Conservation (phyloP, 441 rosid species). For the Isatis lusitanica region DNA sequence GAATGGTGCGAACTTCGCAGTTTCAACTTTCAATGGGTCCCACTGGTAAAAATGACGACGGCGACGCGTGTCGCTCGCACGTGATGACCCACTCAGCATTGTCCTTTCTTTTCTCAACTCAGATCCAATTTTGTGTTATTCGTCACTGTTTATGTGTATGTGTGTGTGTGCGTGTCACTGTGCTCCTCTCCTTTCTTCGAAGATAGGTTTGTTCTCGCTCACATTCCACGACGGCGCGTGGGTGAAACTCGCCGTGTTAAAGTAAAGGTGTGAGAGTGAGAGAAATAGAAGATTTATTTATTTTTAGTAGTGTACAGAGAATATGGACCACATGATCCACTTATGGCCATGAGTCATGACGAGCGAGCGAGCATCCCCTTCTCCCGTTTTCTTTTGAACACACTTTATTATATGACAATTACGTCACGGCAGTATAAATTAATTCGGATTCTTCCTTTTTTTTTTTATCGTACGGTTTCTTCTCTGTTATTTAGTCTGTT, state of each 20-base stretch:
- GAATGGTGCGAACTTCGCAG: slow-evolving; percentile 17
- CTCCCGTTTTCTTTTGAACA: slow-evolving; percentile 1
- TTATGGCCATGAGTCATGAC: slow-evolving; percentile 23
- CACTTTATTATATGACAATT: slow-evolving; percentile 29
- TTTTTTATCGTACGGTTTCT: slow-evolving; percentile 10
- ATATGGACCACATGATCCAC: slow-evolving; percentile 37
- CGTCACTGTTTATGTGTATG: not conserved
- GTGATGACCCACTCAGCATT: slow-evolving; percentile 28
- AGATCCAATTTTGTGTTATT: slow-evolving; percentile 22
- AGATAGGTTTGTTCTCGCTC: slow-evolving; percentile 7
- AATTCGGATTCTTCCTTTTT: not conserved
- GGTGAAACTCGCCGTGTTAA: not conserved
- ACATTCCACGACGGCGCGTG: slow-evolving; percentile 33
- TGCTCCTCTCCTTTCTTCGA: slow-evolving; percentile 17
- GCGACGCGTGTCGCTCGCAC: slow-evolving; percentile 33
- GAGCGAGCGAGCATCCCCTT: slow-evolving; percentile 20
- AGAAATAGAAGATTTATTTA: not conserved
- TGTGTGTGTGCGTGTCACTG: not conserved
- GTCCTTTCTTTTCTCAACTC: slow-evolving; percentile 6
- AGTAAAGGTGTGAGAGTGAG: not conserved
- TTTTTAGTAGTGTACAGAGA: slow-evolving; percentile 12
- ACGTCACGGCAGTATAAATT: slow-evolving; percentile 36
- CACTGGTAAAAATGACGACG: slow-evolving; percentile 6
- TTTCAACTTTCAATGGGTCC: slow-evolving; percentile 2
- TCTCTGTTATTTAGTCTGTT: slow-evolving; percentile 1